Evolutionary conservation across 129 eudicot species (phyloP).

Genomic region (Sambucus nigra): DNA sequence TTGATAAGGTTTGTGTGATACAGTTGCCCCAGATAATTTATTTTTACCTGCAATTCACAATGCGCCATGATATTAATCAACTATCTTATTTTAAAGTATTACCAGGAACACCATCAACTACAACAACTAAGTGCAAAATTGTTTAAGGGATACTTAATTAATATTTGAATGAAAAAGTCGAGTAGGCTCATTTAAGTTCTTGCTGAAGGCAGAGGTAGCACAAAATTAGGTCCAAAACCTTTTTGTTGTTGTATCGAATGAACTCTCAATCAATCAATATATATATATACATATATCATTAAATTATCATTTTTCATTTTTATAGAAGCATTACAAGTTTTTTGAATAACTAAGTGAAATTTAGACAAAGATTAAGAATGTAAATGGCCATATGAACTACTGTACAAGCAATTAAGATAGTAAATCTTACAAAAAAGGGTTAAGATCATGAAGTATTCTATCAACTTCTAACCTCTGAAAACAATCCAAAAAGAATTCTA

Average conservation of each 20-base stretch:
- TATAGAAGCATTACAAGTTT: slow-evolving; percentile 7
- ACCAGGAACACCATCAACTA: neutral
- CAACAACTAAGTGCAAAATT: neutral
- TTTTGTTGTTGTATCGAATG: too few relatives aligned
- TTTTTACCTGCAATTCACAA: slow-evolving; percentile 38
- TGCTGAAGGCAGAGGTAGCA: too few relatives aligned
- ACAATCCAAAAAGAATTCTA: slow-evolving; percentile 29
- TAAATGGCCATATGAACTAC: slow-evolving; percentile 24
- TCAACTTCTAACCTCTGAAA: slow-evolving; percentile 27
- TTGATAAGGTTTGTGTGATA: slow-evolving; percentile 63
- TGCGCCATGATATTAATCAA: neutral
- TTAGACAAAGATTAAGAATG: slow-evolving; percentile 2
- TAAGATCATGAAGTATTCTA: slow-evolving; percentile 15
- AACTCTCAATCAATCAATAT: too few relatives aligned
- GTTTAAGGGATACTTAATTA: too few relatives aligned
- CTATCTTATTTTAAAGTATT: neutral
- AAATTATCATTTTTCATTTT: slow-evolving; percentile 1
- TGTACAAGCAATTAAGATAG: slow-evolving; percentile 29
- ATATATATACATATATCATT: slow-evolving; percentile 2
- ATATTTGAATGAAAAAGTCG: too few relatives aligned
- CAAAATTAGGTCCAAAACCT: too few relatives aligned
- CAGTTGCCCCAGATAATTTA: slow-evolving; percentile 63
- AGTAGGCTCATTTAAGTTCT: too few relatives aligned
- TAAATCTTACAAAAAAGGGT: slow-evolving; percentile 47
- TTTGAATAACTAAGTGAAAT: slow-evolving; percentile 10